Evolutionary conservation across 345 rosid species (phyloP).

Genomic region (Boechera stricta): DNA sequence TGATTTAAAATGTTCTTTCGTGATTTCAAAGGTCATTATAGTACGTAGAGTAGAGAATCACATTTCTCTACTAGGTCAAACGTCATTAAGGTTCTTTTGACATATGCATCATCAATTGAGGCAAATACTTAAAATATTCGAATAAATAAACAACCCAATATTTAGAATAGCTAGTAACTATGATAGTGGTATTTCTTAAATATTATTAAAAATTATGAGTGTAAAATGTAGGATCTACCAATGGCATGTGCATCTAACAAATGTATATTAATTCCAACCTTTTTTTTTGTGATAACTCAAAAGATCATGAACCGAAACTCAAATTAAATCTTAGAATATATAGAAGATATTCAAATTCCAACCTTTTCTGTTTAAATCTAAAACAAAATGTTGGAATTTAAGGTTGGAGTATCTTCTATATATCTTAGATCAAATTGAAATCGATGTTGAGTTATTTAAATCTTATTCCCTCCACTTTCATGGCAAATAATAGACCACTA

Average conservation of each 20-base stretch:
- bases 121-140: slow-evolving; percentile 1
- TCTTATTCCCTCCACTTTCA: too few relatives aligned
- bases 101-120: slow-evolving; percentile 4
- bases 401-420: too few relatives aligned
- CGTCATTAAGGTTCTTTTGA: slow-evolving; percentile 25
- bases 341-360: too few relatives aligned
- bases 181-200: not conserved
- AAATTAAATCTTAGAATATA: not conserved
- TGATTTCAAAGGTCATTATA: slow-evolving; percentile 34
- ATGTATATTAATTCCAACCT: not conserved
- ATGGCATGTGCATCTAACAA: slow-evolving; percentile 18
- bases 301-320: not conserved
- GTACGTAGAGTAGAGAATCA: slow-evolving; percentile 18
- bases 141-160: not conserved
- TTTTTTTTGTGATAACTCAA: not conserved
- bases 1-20: slow-evolving; percentile 15
- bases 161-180: not conserved
- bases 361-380: too few relatives aligned
- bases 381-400: too few relatives aligned
- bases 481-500: too few relatives aligned
- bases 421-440: too few relatives aligned
- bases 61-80: slow-evolving; percentile 35
- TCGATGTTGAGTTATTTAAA: not conserved
- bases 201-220: not conserved
- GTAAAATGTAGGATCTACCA: slow-evolving; percentile 8